Base-by-base conservation (phyloP, 164 flowering plant genomes). In the Tinospora cordifolia region DNA sequence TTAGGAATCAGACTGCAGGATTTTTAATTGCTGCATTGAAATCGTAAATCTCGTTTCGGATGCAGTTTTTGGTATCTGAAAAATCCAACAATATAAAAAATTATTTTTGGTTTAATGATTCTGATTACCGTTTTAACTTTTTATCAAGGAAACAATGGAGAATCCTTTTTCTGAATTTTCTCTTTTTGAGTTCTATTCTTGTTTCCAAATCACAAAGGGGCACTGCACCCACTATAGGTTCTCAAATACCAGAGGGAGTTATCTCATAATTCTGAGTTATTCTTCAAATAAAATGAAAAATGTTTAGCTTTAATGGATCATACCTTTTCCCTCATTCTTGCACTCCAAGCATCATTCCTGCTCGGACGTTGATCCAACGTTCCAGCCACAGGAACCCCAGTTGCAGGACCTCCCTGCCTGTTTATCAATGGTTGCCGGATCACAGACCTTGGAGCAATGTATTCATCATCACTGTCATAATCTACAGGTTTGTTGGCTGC, bases 241-340 rank as follows among this genome's bases (percentile, higher is more conserved):
- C 36, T 30, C 34, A 62, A 14, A 21, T 62, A 27, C 65, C 39
- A 64, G 46, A 10, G 27, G 38, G 36, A 30, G 38, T 12, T 27
- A 26, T 17, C 19, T 25, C 24, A 64, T 36, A 27, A 10, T 62
- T 62, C n/a, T 8, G n/a, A 26, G 8, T 30, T 38, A 34, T 54
- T 58, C 36, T 58, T 38, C 7, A 6, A 27, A 19, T 34, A 0
- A 8, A 24, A 58, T 27, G 25, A 19, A 49, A n/a, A 51, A 54
- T 54, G 60, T 6, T 63, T 14, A 27, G 36, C 12, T 19, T 0
- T 22, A 74, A 19, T 7, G 25, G 24, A 25, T 30, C 36, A 7
- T 24, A 91, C 97, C 92, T 89, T 89, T 83, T 91, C 97, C 78
- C 92, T 83, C 97, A 91, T 88, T 6, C 97, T 86, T 75, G 90